Evolutionary conservation across 768 basidiomycete species (phyloP).

Genomic region (Favolaschia claudopus): DNA sequence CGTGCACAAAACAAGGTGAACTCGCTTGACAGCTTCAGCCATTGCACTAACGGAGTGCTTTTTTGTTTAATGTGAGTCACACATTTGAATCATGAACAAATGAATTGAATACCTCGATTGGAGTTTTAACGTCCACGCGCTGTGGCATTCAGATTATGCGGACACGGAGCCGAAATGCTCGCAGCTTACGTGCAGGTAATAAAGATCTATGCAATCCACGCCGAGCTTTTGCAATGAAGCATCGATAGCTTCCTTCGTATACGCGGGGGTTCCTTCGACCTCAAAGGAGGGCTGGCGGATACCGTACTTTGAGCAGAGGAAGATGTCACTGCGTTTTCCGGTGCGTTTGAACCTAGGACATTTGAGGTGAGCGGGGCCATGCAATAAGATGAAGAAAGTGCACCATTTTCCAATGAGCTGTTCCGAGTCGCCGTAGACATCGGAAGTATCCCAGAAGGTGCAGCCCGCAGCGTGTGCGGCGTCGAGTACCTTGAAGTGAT

Average conservation of each 20-base stretch:
- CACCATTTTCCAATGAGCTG: slow-evolving; percentile 38
- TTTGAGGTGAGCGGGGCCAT: too few relatives aligned
- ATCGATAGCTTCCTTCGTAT: slow-evolving; percentile 35
- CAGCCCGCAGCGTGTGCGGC: too few relatives aligned
- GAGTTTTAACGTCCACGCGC: slow-evolving; percentile 10
- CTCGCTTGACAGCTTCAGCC: slow-evolving; percentile 15
- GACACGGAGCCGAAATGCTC: too few relatives aligned
- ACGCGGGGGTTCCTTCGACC: slow-evolving; percentile 38
- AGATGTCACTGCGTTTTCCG: slow-evolving; percentile 51
- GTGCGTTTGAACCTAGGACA: slow-evolving; percentile 48
- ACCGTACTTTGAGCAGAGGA: slow-evolving; percentile 59
- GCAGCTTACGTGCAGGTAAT: slow-evolving; percentile 34
- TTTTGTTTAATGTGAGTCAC: neutral
- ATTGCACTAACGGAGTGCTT: slow-evolving; percentile 5
- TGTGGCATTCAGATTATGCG: neutral
- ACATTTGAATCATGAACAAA: neutral
- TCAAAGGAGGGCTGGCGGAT: too few relatives aligned
- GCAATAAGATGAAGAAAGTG: too few relatives aligned
- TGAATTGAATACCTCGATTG: slow-evolving; percentile 25
- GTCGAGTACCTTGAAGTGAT: slow-evolving; percentile 26
- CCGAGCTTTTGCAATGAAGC: slow-evolving; percentile 39
- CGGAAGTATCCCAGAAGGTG: slow-evolving; percentile 37
- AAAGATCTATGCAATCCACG: slow-evolving; percentile 41
- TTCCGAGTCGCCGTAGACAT: slow-evolving; percentile 36
- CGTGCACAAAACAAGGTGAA: too few relatives aligned